Base-by-base conservation (phyloP, 192 early-diverging fungal genomes). In the Paraglomus brasilianum region DNA sequence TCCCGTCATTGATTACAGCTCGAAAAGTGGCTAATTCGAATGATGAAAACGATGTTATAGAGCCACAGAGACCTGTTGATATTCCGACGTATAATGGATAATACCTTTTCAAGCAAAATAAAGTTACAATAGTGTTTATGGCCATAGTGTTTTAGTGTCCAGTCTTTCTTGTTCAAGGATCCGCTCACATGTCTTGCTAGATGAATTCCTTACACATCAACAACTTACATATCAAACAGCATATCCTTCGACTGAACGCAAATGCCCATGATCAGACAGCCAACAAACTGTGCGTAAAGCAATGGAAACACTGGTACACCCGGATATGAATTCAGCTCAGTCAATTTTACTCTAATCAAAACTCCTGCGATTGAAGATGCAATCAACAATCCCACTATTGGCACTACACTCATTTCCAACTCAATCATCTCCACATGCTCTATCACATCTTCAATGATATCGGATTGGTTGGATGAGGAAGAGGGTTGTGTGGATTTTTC, bases 11-110 rank as follows among this genome's bases (percentile, higher is more conserved):
- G 40, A 78, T 66, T 39, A 84, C 68, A 38, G 75, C 76, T 42
- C 72, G 36, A 60, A 86, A 88, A 4, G 83, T 77, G 5, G 71
- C 81, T 41, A 90, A 69, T 60, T 84, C 85, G 89, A 89, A 93
- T 0, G 89, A 89, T 13, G 91, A 93, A 64, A 93, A 93, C 0
- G 89, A 89, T 0, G 91, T 93, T 8, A 93, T 90, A 1, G 91
- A 93, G 0, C 91, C 91, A 63, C 91, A 93, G 41, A 93, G 82
- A 3, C 91, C 91, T 5, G 85, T 86, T 11, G 84, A 79, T 0
- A 92, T 39, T 0, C 79, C 89, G 9, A 82, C 66, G 52, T 87
- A 80, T 5, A 88, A 42, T 8, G 88, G 72, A 15, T 63, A 47
- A 51, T 79, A 77, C 5, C 78, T 71, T 68, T 17, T 9, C 75